Conservation (phyloP, 139 green algal species). For the Choricystis sp. region DNA sequence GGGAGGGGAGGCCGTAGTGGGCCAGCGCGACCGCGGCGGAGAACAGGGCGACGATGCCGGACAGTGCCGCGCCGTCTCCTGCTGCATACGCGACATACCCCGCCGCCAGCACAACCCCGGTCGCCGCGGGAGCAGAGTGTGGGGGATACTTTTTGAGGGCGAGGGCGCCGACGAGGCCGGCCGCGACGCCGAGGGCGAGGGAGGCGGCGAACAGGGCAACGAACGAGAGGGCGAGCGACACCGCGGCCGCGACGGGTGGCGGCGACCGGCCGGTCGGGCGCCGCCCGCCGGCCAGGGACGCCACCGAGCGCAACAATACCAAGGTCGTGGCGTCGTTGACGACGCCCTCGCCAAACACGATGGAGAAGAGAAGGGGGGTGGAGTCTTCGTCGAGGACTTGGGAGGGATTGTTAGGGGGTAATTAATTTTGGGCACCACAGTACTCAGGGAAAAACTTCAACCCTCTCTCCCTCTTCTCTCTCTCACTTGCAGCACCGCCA, state of each 20-base stretch:
- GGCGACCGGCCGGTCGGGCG: too few relatives aligned
- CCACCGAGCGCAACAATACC: slow-evolving; percentile 66
- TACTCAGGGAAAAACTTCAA: neutral
- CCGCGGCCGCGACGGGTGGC: neutral
- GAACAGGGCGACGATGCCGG: slow-evolving; percentile 67
- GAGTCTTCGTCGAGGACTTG: slow-evolving; percentile 12
- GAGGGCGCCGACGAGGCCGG: neutral
- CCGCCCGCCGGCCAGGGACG: neutral
- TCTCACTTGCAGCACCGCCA: slow-evolving; percentile 67
- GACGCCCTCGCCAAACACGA: slow-evolving; percentile 86
- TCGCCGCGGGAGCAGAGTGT: slow-evolving; percentile 1
- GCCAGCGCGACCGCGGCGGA: slow-evolving; percentile 52
- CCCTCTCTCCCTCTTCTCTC: neutral
- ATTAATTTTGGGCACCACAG: neutral
- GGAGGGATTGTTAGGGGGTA: neutral
- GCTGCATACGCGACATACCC: slow-evolving; percentile 40
- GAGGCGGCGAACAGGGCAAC: neutral
- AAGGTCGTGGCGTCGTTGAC: slow-evolving; percentile 81
- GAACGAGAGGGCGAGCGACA: neutral
- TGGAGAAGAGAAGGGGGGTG: slow-evolving; percentile 55
- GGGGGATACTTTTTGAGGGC: neutral
- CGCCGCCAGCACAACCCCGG: neutral
- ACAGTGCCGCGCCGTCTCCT: slow-evolving; percentile 42
- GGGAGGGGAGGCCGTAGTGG: slow-evolving; percentile 56
- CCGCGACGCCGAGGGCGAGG: neutral